phyloP scores from a whole-genome alignment of 768 basidiomycete species.

The Rubroboletus satanas region DNA sequence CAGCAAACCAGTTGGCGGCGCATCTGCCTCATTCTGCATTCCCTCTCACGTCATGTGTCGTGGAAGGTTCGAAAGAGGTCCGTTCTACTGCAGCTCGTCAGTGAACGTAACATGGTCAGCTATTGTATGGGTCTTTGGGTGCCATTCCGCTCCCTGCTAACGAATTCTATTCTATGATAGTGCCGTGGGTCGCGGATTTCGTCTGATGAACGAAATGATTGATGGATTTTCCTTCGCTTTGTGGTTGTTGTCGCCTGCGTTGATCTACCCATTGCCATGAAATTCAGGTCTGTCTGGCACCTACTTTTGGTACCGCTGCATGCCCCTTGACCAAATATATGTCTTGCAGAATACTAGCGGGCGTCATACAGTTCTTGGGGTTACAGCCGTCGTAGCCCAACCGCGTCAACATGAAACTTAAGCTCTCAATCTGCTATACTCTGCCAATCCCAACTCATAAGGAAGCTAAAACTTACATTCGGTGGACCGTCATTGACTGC shows the following conservation, averaged over 20 bases:
- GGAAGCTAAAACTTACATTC: not conserved
- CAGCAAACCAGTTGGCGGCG: not conserved
- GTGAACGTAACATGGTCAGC: not conserved
- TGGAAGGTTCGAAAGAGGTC: not conserved
- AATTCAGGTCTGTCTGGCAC: not conserved
- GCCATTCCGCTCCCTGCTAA: not conserved
- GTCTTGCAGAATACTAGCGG: not conserved
- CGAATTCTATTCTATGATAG: not conserved
- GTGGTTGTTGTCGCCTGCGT: not conserved
- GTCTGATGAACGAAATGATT: not conserved
- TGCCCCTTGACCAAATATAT: not conserved
- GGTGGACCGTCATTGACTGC: not conserved
- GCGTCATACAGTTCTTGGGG: not conserved
- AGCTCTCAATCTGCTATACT: not conserved
- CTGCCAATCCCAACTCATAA: too few relatives aligned
- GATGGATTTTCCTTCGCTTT: not conserved
- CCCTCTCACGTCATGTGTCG: not conserved
- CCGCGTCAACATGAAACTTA: not conserved
- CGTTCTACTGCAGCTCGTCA: not conserved
- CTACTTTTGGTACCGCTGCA: not conserved
- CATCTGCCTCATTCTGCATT: not conserved
- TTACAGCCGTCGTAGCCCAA: not conserved
- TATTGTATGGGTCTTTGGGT: not conserved
- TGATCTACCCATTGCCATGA: not conserved
- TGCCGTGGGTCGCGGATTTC: not conserved